phyloP scores from a whole-genome alignment of 192 early-diverging fungal genomes.

The Coemansia sp. region DNA sequence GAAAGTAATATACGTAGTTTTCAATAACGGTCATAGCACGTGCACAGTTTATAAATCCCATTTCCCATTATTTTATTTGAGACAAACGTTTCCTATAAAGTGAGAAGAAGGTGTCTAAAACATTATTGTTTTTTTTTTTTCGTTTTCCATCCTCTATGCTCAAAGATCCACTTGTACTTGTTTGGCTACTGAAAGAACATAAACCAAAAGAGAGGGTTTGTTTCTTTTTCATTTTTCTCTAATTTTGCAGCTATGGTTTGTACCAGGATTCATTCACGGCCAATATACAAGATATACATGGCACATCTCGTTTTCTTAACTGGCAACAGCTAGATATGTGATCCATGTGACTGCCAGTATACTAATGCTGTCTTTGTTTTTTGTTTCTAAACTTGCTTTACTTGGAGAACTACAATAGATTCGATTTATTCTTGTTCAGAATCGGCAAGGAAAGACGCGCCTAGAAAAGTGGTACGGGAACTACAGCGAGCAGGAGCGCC shows the following conservation, averaged over 20 bases:
- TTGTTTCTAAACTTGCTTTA: background rate
- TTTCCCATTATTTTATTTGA: background rate
- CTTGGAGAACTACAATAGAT: slow-evolving; percentile 48
- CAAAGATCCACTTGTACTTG: background rate
- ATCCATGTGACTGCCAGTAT: too few relatives aligned
- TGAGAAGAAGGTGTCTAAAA: too few relatives aligned
- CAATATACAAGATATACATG: background rate
- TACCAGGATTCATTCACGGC: background rate
- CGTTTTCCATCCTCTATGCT: background rate
- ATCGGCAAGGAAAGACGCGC: slow-evolving; percentile 97
- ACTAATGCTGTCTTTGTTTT: background rate
- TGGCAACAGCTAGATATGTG: too few relatives aligned
- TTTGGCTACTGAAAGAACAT: background rate
- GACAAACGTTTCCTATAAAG: too few relatives aligned
- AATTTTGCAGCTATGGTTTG: slow-evolving; percentile 1
- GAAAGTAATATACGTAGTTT: slow-evolving; percentile 13
- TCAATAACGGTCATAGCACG: background rate
- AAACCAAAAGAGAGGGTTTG: background rate
- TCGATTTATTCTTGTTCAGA: slow-evolving; percentile 97
- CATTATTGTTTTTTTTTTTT: background rate
- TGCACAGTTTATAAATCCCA: background rate
- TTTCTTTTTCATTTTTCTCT: background rate
- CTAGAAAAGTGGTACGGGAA: slow-evolving; percentile 97
- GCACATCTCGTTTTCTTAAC: background rate
- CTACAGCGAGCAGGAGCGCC: slow-evolving; percentile 92